These are phyloP conservation scores for Penicillium parvum DNA, from an alignment of 495 filamentous ascomycete species.

Conservation along the genomic window DNA sequence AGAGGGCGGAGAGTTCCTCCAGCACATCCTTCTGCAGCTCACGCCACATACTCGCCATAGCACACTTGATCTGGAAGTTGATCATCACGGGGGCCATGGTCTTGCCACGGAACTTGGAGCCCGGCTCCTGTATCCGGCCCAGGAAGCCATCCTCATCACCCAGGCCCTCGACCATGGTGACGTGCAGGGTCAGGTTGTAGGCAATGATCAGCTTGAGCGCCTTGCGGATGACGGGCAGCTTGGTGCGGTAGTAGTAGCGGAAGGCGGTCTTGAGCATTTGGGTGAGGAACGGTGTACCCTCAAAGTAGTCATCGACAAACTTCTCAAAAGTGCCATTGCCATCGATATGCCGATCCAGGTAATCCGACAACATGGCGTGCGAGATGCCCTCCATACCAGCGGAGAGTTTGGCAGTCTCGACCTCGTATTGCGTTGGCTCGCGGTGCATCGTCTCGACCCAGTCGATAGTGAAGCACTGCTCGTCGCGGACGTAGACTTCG, in stretches of 20 bases:
- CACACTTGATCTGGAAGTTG: slow-evolving; percentile 96
- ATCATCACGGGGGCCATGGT: slow-evolving; percentile 92
- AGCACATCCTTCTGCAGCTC: slow-evolving; percentile 91
- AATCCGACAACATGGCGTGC: slow-evolving; percentile 70
- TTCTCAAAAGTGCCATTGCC: slow-evolving; percentile 71
- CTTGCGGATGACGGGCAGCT: slow-evolving; percentile 80
- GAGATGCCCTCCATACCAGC: slow-evolving; percentile 81
- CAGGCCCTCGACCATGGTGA: slow-evolving; percentile 85
- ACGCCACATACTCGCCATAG: slow-evolving; percentile 92
- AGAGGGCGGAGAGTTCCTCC: slow-evolving; percentile 82
- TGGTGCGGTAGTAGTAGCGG: slow-evolving; percentile 79
- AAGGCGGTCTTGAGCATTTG: slow-evolving; percentile 92
- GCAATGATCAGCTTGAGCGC: slow-evolving; percentile 86
- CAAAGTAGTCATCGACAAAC: slow-evolving; percentile 91
- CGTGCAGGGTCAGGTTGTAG: slow-evolving; percentile 87
- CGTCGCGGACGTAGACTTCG: slow-evolving; percentile 84
- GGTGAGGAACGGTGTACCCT: slow-evolving; percentile 86
- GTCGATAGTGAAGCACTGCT: slow-evolving; percentile 86
- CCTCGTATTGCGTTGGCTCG: slow-evolving; percentile 71
- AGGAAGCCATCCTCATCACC: slow-evolving; percentile 72
- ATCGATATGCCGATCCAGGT: slow-evolving; percentile 88
- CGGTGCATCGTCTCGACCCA: slow-evolving; percentile 78
- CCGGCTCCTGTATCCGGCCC: slow-evolving; percentile 73
- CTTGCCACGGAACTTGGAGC: slow-evolving; percentile 80
- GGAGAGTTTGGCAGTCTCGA: slow-evolving; percentile 78